phyloP scores from a whole-genome alignment of 768 basidiomycete genomes.

The Termitomyces sp. region DNA sequence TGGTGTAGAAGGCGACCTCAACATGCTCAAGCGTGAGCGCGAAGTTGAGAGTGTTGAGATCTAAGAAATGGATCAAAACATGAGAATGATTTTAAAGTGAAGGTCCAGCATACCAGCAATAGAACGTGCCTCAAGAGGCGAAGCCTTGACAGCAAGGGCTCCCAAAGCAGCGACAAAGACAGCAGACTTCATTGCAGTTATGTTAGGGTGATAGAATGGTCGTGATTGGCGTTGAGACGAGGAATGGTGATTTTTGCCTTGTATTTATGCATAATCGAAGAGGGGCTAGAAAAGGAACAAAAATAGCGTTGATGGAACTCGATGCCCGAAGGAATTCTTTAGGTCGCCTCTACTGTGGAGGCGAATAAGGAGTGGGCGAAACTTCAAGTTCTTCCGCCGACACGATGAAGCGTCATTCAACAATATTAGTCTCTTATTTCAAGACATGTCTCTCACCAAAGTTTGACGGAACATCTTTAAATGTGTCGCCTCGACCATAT shows the following conservation, averaged over 20 bases:
- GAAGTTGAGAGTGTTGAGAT: conserved; percentile 11
- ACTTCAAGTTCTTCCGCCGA: background rate
- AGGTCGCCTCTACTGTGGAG: background rate
- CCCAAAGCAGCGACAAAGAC: conserved; percentile 5
- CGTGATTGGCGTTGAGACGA: background rate
- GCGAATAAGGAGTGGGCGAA: background rate
- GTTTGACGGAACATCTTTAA: background rate
- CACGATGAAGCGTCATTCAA: background rate
- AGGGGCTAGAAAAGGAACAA: conserved; percentile 1
- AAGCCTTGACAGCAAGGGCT: background rate
- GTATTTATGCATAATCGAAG: conserved; percentile 5
- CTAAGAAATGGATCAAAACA: background rate
- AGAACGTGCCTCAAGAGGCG: background rate
- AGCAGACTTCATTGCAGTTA: conserved; percentile 10
- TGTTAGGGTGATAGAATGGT: background rate
- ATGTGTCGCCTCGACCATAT: background rate
- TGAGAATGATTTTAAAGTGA: background rate
- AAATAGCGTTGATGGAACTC: conserved; percentile 1
- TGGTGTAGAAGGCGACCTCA: conserved; percentile 11
- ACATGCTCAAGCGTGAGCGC: conserved; percentile 14
- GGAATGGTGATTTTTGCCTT: background rate
- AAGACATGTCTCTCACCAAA: background rate
- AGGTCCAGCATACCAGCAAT: background rate
- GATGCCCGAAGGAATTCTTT: background rate
- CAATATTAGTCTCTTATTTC: background rate